Base-by-base conservation (phyloP, 805 yeast species). In the Candida koratica region DNA sequence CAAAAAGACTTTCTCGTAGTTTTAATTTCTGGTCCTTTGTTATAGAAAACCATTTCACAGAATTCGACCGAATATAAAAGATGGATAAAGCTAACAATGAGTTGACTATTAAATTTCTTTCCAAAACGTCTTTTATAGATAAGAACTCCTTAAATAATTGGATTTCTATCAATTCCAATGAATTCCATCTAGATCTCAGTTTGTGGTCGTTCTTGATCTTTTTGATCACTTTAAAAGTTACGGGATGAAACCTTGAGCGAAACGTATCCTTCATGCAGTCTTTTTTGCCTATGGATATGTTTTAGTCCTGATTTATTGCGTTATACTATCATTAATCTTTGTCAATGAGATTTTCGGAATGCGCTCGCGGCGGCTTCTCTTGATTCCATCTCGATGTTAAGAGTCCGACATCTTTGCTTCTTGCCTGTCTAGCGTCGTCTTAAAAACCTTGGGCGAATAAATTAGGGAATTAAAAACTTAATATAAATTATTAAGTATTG, bases 71-170 rank as follows among this genome's bases (percentile, higher is more conserved):
- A 12, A 40, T 35, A 24, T 39, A 37, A 14, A 34, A 45, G n/a
- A 38, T 37, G 8, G 44, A 39, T 18, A 39, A 28, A 5, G 46
- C 31, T 12, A 45, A 35, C 4, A 45, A 17, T 2, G 46, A 35
- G 15, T 25, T 30, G 9, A 39, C 16, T 3, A 37, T 33, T 14
- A 40, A 30, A 11, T 38, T 28, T 10, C 37, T 25, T 23, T 41
- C 41, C 5, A 36, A n/a, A 7, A 28, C 19, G 5, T 41, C 41
- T 12, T 32, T 20, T 16, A 27, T 34, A 9, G 32, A 26, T 16
- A 41, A 19, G 7, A 37, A 23, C 11, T 24, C 34, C 18, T 34
- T 33, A 23, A 32, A 36, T 10, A 40, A 29, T 13, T 32, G 31
- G 9, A 40, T 11, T 23, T 40, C 40, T 6, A 40, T 29, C 14